Percentiles rank a stretch among this genome's conserved stretches.
Evolutionary conservation across 345 rosid species (phyloP).

Genomic region (Lepidium sativum): DNA sequence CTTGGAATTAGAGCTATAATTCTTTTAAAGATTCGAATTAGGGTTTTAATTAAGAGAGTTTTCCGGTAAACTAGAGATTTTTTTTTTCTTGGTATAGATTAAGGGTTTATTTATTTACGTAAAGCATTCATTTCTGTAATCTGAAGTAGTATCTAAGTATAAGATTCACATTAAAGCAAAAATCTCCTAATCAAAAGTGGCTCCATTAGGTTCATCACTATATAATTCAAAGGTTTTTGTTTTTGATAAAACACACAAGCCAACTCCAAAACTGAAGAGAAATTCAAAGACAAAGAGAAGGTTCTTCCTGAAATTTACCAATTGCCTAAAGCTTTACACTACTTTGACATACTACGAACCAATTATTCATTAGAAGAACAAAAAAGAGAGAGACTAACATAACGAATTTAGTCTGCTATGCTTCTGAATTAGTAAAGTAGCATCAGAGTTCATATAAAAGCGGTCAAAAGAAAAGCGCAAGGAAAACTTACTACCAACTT

Average conservation of each 20-base stretch:
- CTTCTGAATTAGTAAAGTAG: conserved; percentile 9
- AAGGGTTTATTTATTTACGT: too few relatives aligned
- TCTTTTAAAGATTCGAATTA: too few relatives aligned
- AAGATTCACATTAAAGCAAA: too few relatives aligned
- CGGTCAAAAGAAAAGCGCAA: not conserved
- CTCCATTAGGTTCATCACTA: not conserved
- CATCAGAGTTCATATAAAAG: not conserved
- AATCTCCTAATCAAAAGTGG: too few relatives aligned
- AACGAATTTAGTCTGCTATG: conserved; percentile 4
- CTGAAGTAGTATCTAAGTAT: too few relatives aligned
- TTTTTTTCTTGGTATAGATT: too few relatives aligned
- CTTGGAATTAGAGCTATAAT: too few relatives aligned
- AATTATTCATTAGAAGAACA: conserved; percentile 1
- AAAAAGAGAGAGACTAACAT: not conserved
- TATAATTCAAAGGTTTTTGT: not conserved
- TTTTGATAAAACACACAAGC: not conserved
- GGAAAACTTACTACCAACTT: not conserved
- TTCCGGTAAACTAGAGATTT: too few relatives aligned
- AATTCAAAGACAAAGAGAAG: conserved; percentile 1
- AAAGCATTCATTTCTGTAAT: too few relatives aligned
- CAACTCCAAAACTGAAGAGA: conserved; percentile 1
- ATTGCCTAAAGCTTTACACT: conserved; percentile 23
- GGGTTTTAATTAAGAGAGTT: too few relatives aligned
- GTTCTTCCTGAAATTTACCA: not conserved
- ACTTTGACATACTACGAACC: not conserved